Percentiles rank a stretch among this genome's conserved stretches.
Evolutionary conservation across 768 basidiomycete genomes (phyloP).

Genomic region (Boletus bicolor): DNA sequence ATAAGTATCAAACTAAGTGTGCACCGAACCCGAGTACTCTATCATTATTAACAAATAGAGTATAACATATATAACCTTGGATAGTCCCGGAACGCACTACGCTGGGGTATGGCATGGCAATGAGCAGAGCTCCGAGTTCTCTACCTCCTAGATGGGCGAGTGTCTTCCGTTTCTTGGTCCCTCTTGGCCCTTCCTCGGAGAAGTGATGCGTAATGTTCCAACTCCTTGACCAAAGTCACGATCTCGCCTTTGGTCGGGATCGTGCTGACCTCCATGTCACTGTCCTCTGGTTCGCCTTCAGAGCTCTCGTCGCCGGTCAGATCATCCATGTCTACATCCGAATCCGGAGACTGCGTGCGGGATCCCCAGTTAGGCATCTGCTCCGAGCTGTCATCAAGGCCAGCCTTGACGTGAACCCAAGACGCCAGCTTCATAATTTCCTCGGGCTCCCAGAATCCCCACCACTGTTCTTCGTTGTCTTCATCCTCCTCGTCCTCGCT

Average conservation of each 20-base stretch:
- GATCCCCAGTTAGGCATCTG: conserved; percentile 9
- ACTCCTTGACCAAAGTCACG: conserved; percentile 45
- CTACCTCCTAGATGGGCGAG: conserved; percentile 4
- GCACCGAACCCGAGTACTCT: conserved; percentile 10
- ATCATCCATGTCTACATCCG: conserved; percentile 24
- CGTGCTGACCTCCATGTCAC: not conserved
- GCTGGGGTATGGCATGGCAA: conserved; percentile 1
- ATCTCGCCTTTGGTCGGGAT: conserved; percentile 35
- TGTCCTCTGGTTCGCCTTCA: conserved; percentile 4
- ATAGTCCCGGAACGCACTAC: conserved; percentile 8
- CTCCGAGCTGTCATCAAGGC: conserved; percentile 29
- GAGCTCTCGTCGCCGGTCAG: conserved; percentile 4
- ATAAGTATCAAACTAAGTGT: conserved; percentile 16
- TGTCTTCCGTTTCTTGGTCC: conserved; percentile 25
- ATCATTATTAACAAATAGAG: conserved; percentile 26
- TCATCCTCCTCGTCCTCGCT: conserved; percentile 24
- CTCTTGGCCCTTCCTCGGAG: conserved; percentile 54
- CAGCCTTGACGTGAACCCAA: conserved; percentile 57
- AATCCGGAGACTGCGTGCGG: not conserved
- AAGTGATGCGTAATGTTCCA: conserved; percentile 59
- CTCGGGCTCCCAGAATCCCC: conserved; percentile 65
- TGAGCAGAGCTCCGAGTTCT: not conserved
- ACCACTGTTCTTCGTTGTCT: conserved; percentile 56
- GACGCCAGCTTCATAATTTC: conserved; percentile 64
- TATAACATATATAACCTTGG: conserved; percentile 20